Conservation (phyloP, 148 eudicot species). For the Vaccinium myrtillus region DNA sequence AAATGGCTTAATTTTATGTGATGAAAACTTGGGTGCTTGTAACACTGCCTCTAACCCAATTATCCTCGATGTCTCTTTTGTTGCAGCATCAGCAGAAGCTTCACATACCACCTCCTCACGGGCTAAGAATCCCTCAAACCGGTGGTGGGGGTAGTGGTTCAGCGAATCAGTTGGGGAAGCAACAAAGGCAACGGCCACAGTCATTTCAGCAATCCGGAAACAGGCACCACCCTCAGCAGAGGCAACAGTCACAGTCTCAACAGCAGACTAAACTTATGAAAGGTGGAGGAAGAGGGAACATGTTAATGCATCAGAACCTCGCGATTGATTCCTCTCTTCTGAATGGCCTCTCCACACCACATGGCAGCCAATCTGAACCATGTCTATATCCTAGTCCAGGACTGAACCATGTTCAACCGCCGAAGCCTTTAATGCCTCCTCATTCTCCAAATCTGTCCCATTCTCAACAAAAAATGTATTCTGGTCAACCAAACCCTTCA, state of each 20-base stretch:
- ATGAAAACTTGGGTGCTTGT: constrained; percentile 13
- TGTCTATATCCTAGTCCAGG: constrained; percentile 41
- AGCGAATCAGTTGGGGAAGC: constrained; percentile 59
- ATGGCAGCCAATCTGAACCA: constrained; percentile 50
- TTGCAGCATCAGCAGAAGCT: constrained; percentile 65
- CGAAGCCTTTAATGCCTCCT: constrained; percentile 37
- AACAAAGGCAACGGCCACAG: constrained; percentile 39
- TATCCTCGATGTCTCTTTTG: constrained; percentile 47
- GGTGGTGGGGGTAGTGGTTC: constrained; percentile 34
- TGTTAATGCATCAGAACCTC: constrained; percentile 49
- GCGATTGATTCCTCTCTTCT: constrained; percentile 46
- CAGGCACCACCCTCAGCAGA: constrained; percentile 78
- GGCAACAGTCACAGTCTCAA: constrained; percentile 46
- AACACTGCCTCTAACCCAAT: constrained; percentile 36
- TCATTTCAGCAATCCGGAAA: constrained; percentile 51
- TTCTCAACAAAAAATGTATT: constrained; percentile 49
- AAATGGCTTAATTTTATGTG: background rate
- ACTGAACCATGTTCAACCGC: constrained; percentile 33
- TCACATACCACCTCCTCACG: constrained; percentile 49
- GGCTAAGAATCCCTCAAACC: constrained; percentile 48
- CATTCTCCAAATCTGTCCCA: constrained; percentile 19
- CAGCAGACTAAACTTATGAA: constrained; percentile 58
- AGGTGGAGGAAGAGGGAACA: constrained; percentile 68
- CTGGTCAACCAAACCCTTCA: constrained; percentile 37
- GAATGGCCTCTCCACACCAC: constrained; percentile 51